Evolutionary conservation across 768 basidiomycete species (phyloP).

Genomic region (Phylloporus sp.): DNA sequence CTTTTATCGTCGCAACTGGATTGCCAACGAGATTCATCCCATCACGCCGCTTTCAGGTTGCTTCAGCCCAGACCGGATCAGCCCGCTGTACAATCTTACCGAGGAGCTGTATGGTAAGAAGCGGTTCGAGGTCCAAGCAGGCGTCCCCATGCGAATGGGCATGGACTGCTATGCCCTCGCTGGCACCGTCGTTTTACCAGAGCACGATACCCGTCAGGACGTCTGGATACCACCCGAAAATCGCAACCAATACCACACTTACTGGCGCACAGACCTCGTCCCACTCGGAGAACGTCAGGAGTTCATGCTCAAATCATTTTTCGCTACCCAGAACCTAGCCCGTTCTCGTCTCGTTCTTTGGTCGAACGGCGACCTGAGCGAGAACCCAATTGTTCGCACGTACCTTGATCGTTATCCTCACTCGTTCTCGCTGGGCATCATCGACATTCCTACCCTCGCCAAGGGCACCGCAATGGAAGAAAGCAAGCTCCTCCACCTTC

Average conservation of each 20-base stretch:
- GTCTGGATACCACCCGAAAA: conserved; percentile 33
- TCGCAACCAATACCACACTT: conserved; percentile 78
- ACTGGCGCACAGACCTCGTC: conserved; percentile 87
- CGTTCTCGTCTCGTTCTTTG: conserved; percentile 76
- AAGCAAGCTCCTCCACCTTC: conserved; percentile 51
- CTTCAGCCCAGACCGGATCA: conserved; percentile 57
- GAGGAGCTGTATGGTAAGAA: conserved; percentile 58
- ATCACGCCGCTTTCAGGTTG: conserved; percentile 67
- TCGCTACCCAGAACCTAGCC: conserved; percentile 78
- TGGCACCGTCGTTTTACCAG: conserved; percentile 54
- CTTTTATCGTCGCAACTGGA: conserved; percentile 73
- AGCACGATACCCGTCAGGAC: conserved; percentile 2
- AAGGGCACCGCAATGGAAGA: conserved; percentile 71
- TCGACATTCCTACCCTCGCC: conserved; percentile 65
- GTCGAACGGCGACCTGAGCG: conserved; percentile 78
- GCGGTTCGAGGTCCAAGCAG: conserved; percentile 71
- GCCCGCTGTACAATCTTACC: conserved; percentile 63
- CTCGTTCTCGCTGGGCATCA: conserved; percentile 61
- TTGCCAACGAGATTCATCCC: conserved; percentile 62
- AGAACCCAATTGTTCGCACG: conserved; percentile 49
- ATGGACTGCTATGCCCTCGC: conserved; percentile 93
- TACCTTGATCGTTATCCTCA: conserved; percentile 65
- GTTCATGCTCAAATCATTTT: conserved; percentile 86
- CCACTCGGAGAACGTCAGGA: conserved; percentile 78
- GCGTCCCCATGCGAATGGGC: conserved; percentile 70